These are phyloP conservation scores for Solanum peruvianum DNA, from an alignment of 257 asterid species.

Conservation along the genomic window DNA sequence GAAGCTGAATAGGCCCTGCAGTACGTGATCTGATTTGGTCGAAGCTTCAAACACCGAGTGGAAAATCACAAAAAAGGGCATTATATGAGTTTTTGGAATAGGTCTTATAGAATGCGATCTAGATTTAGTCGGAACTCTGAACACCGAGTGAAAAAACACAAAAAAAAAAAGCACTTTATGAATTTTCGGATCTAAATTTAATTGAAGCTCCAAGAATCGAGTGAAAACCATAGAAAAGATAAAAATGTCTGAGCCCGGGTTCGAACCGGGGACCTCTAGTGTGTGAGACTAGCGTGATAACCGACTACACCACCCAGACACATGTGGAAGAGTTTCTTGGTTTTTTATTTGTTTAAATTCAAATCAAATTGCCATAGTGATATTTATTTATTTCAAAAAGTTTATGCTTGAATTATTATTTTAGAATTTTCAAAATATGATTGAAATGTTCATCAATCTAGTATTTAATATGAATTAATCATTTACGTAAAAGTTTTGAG, in stretches of 20 bases:
- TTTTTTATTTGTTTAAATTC: fast-evolving
- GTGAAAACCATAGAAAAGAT: no score
- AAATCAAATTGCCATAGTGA: no score
- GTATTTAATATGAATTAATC: neutral
- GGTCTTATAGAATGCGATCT: fast-evolving
- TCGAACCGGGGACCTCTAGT: conserved; percentile 99
- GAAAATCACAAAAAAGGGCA: no score
- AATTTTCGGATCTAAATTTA: no score
- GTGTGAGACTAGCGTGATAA: conserved; percentile 99
- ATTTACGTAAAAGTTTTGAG: fast-evolving
- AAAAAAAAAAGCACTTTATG: no score
- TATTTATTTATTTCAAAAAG: no score
- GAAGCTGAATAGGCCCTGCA: fast-evolving
- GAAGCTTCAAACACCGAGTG: no score
- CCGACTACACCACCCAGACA: conserved; percentile 99
- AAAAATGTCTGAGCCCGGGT: conserved; percentile 1
- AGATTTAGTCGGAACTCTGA: no score
- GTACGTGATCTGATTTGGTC: no score
- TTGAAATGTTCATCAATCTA: neutral
- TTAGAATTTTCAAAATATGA: neutral
- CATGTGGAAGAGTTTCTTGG: fast-evolving
- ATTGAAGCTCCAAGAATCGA: no score
- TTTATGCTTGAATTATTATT: neutral
- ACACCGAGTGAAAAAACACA: no score
- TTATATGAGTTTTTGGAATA: no score